Percentiles rank a stretch among this genome's conserved stretches.
Evolutionary conservation across 768 basidiomycete species (phyloP).

Genomic region (Lentinus brumalis): DNA sequence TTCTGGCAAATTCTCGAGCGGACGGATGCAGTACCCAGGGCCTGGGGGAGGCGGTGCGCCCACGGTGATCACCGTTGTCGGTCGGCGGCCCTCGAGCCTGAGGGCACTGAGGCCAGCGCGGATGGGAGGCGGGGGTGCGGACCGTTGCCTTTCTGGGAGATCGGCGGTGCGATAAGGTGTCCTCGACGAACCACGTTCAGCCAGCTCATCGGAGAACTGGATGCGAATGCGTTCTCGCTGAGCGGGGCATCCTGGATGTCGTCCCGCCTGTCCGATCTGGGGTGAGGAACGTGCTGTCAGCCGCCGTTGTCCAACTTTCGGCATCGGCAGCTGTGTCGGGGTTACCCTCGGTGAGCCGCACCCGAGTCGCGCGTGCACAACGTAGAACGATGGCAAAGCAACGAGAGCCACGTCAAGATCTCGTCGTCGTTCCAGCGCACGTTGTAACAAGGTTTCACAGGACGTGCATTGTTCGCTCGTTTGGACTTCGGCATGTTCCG

Average conservation of each 20-base stretch:
- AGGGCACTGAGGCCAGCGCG: too few relatives aligned
- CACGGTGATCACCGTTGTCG: too few relatives aligned
- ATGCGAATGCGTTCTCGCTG: neutral
- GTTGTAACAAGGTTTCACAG: neutral
- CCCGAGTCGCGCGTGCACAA: neutral
- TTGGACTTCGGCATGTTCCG: neutral
- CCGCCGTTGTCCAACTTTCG: neutral
- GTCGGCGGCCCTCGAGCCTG: too few relatives aligned
- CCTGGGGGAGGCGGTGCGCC: too few relatives aligned
- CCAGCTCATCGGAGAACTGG: neutral
- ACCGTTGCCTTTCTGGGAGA: constrained; percentile 15
- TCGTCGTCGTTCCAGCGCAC: neutral
- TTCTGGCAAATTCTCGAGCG: too few relatives aligned
- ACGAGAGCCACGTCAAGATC: neutral
- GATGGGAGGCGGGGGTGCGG: constrained; percentile 9
- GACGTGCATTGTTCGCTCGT: neutral
- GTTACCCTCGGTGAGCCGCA: neutral
- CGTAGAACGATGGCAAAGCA: neutral
- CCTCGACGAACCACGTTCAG: neutral
- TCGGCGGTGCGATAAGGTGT: constrained; percentile 11
- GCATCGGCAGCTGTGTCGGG: neutral
- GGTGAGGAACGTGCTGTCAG: neutral
- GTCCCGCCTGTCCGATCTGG: constrained; percentile 14
- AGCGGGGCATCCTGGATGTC: neutral
- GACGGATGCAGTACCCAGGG: too few relatives aligned